Base-by-base conservation (phyloP, 1,139 yeast species). In the Schwanniomyces etchellsii region DNA sequence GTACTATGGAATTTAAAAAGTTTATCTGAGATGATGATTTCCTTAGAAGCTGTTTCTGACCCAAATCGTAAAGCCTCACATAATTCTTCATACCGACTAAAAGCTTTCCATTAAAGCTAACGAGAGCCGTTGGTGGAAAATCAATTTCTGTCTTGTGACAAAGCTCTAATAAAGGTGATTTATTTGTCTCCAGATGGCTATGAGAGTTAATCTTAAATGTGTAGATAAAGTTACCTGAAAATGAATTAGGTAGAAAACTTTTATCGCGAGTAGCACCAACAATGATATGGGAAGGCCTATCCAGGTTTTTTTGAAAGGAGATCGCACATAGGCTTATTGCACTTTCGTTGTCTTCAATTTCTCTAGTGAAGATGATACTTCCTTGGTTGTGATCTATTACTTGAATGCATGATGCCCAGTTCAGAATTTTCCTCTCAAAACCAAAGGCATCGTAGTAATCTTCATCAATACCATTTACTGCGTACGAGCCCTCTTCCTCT, bases 21-120 rank as follows among this genome's bases (percentile, higher is more conserved):
- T 57, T 62, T 27, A 66, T 49, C 13, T 43, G 58, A 35, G 74
- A 54, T 1, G 73, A 59, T 0, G 81, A 64, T 48, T 85, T 85
- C 32, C 82, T 70, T 32, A 91, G 64, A 24, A 91, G 60, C 48
- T 88, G 96, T 40, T 80, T 82, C 42, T 70, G 69, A 1, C 98
- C 98, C 22, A 88, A 41, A 24, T 81, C 93, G 49, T 72, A 88
- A 5, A 85, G 45, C 14, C 86, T 60, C 18, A 91, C 44, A 20
- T 56, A 53, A 29, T 70, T 65, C 0, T 69, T 71, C 33, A 74
- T 46, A 0, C 85, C 93, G 1, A 73, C 81, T 2, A 88, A 52
- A 2, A 88, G 50, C 39, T 67, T 65, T 1, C 81, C 84, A 26
- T 77, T 72, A 51, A 83, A 88, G 11, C 62, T 58, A 1, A 55